phyloP scores from a whole-genome alignment of 129 eudicot genomes.

The Lactuca saligna region DNA sequence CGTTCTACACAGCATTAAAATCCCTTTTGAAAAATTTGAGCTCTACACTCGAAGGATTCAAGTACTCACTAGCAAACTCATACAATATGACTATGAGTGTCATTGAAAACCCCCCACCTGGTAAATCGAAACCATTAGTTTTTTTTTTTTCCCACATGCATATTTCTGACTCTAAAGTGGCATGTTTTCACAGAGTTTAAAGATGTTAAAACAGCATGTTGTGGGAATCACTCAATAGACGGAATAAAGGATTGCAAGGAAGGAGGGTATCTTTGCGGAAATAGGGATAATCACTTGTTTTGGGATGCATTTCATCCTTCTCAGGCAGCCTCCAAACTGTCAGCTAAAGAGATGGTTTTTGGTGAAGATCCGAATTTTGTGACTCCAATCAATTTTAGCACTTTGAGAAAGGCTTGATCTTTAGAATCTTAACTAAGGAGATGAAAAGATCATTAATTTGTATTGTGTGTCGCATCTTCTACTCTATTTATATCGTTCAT shows the following conservation, averaged over 20 bases:
- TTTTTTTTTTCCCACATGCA: neutral
- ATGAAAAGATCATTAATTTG: conserved; percentile 8
- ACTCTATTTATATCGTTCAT: conserved; percentile 14
- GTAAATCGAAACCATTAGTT: conserved; percentile 27
- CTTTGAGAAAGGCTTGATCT: conserved; percentile 24
- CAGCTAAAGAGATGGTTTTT: conserved; percentile 31
- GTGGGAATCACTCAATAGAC: conserved; percentile 31
- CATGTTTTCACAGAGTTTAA: conserved; percentile 39
- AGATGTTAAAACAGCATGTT: conserved; percentile 45
- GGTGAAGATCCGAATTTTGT: conserved; percentile 33
- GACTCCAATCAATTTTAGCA: conserved; percentile 45
- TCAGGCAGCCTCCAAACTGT: conserved; percentile 36
- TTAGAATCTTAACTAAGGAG: neutral
- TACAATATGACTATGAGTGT: conserved; percentile 45
- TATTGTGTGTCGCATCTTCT: neutral
- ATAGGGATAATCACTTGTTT: conserved; percentile 41
- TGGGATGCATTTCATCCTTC: conserved; percentile 60
- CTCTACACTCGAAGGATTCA: conserved; percentile 26
- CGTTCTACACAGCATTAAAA: conserved; percentile 22
- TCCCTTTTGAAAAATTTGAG: conserved; percentile 29
- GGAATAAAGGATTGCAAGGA: conserved; percentile 31
- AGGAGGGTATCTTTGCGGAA: conserved; percentile 36
- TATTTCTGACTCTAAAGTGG: neutral
- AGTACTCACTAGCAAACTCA: conserved; percentile 46
- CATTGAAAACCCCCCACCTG: conserved; percentile 33